Base-by-base conservation (phyloP, 768 basidiomycete genomes). In the Coprinopsis strossmayeri region DNA sequence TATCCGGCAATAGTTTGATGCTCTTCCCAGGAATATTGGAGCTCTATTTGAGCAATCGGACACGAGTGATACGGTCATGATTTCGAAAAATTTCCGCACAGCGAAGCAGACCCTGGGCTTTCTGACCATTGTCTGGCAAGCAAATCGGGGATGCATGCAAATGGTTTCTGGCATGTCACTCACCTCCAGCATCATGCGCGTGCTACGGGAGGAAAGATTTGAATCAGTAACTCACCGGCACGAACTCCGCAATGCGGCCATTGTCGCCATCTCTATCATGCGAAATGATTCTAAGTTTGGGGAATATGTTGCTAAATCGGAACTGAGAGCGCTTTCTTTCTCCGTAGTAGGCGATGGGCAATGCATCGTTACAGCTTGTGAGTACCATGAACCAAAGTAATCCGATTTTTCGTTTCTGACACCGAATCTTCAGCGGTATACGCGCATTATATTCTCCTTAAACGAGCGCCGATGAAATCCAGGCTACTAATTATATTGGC, bases 51-150 rank as follows among this genome's bases (percentile, higher is more conserved):
- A n/a, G n/a, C n/a, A n/a, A n/a, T n/a, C n/a, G n/a, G n/a, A n/a
- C n/a, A n/a, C n/a, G n/a, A n/a, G n/a, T n/a, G n/a, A n/a, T n/a
- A 32, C 30, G 9, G 30, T 15, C 30, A 15, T 7, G 15, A 32
- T 32, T 32, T 15, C 7, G 15, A 7, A 7, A 21, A 21, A 38
- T 32, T 34, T 63, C 13, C 51, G 53, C 25, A 24, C 50, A 18
- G 50, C 63, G n/a, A 61, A 64, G 52, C 46, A 50, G 12, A 34
- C 56, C 1, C 38, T 69, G 12, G 56, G 58, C 46, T 66, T 75
- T 46, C 51, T 72, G n/a, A 57, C 60, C 1, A 54, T 73, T 23
- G 48, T 69, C 20, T 69, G 66, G 66, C 56, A 64, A 28, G 58
- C 59, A 42, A 49, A 52, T 13, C 3, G 11, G 15, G 27, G 30